Conservation (phyloP, 352 stramenopile species). For the Pythium folliculosum region DNA sequence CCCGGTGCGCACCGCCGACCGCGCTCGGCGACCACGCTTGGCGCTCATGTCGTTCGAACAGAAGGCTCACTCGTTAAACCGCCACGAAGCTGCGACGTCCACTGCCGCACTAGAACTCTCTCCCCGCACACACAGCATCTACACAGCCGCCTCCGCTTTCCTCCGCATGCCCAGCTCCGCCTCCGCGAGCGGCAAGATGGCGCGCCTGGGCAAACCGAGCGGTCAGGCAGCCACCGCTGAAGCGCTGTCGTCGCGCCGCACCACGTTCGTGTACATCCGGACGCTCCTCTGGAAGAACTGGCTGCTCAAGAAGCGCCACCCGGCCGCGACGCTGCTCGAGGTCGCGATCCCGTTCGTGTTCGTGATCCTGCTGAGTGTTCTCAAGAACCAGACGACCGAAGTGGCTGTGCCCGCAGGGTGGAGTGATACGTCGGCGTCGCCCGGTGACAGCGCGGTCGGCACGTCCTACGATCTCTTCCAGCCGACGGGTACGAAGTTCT, state of each 20-base stretch:
- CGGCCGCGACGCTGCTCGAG: slow-evolving; percentile 52
- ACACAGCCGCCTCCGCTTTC: neutral
- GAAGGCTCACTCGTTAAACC: neutral
- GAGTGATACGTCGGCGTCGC: slow-evolving; percentile 33
- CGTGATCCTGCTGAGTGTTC: slow-evolving; percentile 55
- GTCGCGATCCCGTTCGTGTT: slow-evolving; percentile 57
- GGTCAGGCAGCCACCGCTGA: neutral
- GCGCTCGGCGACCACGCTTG: neutral
- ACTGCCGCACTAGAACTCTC: neutral
- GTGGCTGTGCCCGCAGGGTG: slow-evolving; percentile 51
- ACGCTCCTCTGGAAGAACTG: slow-evolving; percentile 73
- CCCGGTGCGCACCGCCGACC: too few species aligned
- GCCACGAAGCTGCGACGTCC: neutral
- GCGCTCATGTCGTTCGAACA: neutral
- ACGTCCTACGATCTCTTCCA: slow-evolving; percentile 63
- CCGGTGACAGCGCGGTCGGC: slow-evolving; percentile 29
- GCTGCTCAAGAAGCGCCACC: slow-evolving; percentile 60
- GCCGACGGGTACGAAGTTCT: slow-evolving; percentile 19
- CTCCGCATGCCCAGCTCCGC: neutral
- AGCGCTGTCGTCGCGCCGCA: slow-evolving; percentile 23
- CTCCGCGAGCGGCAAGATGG: neutral
- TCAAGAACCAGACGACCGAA: slow-evolving; percentile 53
- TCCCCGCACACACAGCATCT: neutral
- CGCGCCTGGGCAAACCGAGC: neutral
- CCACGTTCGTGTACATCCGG: slow-evolving; percentile 28